Evolutionary conservation across 2,329 filamentous ascomycete genomes (phyloP).

Genomic region (Colletotrichum eleusines): DNA sequence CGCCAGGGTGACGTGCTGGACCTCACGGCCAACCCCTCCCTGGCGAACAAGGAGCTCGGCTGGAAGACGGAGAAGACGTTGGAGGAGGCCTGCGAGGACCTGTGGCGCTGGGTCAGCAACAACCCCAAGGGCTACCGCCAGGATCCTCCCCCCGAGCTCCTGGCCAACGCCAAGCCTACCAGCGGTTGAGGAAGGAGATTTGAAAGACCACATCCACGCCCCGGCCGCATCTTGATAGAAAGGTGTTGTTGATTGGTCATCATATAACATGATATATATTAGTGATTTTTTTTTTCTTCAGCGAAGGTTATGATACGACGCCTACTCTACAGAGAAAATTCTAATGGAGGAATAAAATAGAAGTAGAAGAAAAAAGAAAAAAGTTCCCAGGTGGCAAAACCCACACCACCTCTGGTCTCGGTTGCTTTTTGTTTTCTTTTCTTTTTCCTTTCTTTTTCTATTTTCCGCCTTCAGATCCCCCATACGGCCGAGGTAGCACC

Average conservation of each 20-base stretch:
- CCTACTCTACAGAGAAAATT: slow-evolving; percentile 20
- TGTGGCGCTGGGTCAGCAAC: slow-evolving; percentile 98
- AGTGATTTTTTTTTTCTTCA: slow-evolving; percentile 31
- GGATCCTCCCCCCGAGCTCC: slow-evolving; percentile 84
- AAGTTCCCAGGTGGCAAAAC: slow-evolving; percentile 18
- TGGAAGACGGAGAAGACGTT: slow-evolving; percentile 94
- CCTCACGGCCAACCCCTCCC: slow-evolving; percentile 89
- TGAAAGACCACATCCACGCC: not conserved
- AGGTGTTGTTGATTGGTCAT: not conserved
- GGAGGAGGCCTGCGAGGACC: slow-evolving; percentile 91
- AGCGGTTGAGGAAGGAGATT: slow-evolving; percentile 15
- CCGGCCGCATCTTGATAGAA: slow-evolving; percentile 2
- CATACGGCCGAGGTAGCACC: slow-evolving; percentile 31
- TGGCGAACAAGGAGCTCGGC: slow-evolving; percentile 87
- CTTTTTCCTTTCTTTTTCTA: not conserved
- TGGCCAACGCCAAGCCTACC: slow-evolving; percentile 70
- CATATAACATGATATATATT: slow-evolving; percentile 34
- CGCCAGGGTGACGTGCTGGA: slow-evolving; percentile 92
- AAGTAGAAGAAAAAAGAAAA: not conserved
- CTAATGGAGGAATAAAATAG: not conserved
- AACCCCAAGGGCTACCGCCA: slow-evolving; percentile 96
- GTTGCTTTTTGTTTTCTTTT: not conserved
- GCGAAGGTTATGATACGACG: slow-evolving; percentile 35
- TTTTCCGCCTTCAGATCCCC: not conserved
- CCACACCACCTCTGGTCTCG: no score